These are phyloP conservation scores for Cutaneotrichosporon dermatis DNA, from an alignment of 1,284 basidiomycete species.

Conservation along the genomic window DNA sequence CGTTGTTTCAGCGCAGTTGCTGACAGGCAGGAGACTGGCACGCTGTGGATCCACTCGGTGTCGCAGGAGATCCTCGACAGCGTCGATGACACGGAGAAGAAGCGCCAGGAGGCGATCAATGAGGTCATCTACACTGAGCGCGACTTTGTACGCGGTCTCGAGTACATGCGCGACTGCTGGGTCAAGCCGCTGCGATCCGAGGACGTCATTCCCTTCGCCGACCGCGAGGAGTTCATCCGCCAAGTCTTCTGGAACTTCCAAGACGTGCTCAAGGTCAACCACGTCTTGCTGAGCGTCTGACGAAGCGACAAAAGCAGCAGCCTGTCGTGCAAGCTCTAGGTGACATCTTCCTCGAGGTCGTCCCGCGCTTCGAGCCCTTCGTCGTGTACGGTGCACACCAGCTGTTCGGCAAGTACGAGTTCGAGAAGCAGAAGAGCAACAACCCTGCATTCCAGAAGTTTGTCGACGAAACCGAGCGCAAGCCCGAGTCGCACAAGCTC, in stretches of 20 bases:
- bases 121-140: conserved; percentile 98
- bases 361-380: conserved; percentile 86
- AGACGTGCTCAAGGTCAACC: conserved; percentile 90
- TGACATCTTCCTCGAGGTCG: conserved; percentile 83
- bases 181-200: conserved; percentile 71
- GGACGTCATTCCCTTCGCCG: conserved; percentile 64
- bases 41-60: conserved; percentile 96
- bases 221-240: conserved; percentile 80
- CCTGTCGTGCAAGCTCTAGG: conserved; percentile 89
- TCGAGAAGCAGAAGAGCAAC: conserved; percentile 93
- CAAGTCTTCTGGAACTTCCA: conserved; percentile 98
- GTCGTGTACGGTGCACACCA: conserved; percentile 96
- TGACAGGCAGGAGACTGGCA: conserved; percentile 67
- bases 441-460: conserved; percentile 94
- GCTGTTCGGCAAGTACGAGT: conserved; percentile 96
- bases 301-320: conserved; percentile 89
- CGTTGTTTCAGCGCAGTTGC: neutral
- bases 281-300: conserved; percentile 85
- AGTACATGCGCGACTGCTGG: conserved; percentile 95
- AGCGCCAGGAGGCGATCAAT: conserved; percentile 96
- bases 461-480: conserved; percentile 88
- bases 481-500: conserved; percentile 91
- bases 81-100: conserved; percentile 89
- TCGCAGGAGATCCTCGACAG: conserved; percentile 89
- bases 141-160: conserved; percentile 95